Percentiles rank a stretch among this genome's conserved stretches.
phyloP scores from a whole-genome alignment of 2,329 filamentous ascomycete species.

The Acrocalymma vagum region DNA sequence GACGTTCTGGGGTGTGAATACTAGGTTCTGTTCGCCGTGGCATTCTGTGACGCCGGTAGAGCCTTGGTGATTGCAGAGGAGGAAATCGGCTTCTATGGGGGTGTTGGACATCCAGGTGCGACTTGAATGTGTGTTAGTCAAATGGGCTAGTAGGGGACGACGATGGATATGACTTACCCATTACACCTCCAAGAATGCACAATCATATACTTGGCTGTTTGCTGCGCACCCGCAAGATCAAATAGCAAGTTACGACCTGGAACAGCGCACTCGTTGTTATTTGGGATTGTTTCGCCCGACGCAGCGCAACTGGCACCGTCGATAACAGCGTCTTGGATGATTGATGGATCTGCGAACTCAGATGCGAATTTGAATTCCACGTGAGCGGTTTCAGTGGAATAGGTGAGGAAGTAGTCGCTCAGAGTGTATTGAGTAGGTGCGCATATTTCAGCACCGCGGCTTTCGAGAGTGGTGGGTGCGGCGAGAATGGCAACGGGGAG shows the following conservation, averaged over 20 bases:
- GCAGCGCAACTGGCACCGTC: constrained; percentile 27
- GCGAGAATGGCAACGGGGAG: constrained; percentile 28
- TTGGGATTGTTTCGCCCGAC: constrained; percentile 21
- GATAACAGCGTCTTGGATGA: constrained; percentile 26
- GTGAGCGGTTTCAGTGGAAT: constrained; percentile 15
- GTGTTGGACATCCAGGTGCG: constrained; percentile 29
- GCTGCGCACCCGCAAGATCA: constrained; percentile 25
- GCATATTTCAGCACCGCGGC: constrained; percentile 22
- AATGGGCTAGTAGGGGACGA: neutral
- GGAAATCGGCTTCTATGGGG: constrained; percentile 18
- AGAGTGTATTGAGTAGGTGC: constrained; percentile 35
- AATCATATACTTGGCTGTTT: constrained; percentile 31
- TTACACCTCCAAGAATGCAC: constrained; percentile 38
- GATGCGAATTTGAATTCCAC: constrained; percentile 36
- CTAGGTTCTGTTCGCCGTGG: constrained; percentile 16
- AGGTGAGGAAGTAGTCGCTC: constrained; percentile 27
- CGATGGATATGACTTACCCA: constrained; percentile 25
- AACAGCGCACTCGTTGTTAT: constrained; percentile 28
- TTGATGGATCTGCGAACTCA: constrained; percentile 20
- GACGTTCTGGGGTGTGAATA: constrained; percentile 30
- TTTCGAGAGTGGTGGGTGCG: constrained; percentile 16
- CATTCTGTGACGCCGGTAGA: constrained; percentile 1
- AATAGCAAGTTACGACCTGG: constrained; percentile 27
- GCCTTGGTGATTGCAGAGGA: constrained; percentile 16
- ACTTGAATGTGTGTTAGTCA: constrained; percentile 11